phyloP scores from a whole-genome alignment of 1,284 basidiomycete genomes.

The Apiotrichum gracile region DNA sequence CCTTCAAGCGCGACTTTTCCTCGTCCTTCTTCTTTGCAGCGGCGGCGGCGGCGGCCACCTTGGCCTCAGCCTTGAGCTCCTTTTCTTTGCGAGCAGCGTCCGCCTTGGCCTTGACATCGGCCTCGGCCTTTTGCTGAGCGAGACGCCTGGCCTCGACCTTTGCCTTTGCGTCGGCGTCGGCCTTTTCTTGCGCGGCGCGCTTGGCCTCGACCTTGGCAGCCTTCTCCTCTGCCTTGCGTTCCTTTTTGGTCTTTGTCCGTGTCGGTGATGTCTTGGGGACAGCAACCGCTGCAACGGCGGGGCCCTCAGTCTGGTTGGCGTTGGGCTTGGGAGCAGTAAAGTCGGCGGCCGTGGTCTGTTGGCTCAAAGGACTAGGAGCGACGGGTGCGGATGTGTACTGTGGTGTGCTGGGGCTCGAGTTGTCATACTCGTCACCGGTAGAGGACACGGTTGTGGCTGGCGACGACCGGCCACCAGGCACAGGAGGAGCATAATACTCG shows the following conservation, averaged over 20 bases:
- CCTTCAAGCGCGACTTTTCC: conserved; percentile 18
- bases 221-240: conserved; percentile 50
- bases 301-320: not conserved
- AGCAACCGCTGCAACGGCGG: not conserved
- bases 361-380: conserved; percentile 27
- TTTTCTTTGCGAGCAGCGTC: conserved; percentile 1
- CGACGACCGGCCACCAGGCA: conserved; percentile 18
- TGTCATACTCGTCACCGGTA: conserved; percentile 1
- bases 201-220: conserved; percentile 21
- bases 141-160: conserved; percentile 14
- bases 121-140: conserved; percentile 17
- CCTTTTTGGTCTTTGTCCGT: conserved; percentile 63
- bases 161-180: conserved; percentile 9
- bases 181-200: conserved; percentile 24
- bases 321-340: conserved; percentile 2
- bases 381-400: conserved; percentile 12
- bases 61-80: not conserved
- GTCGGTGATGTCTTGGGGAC: conserved; percentile 3
- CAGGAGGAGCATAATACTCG: conserved; percentile 16
- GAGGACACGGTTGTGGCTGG: conserved; percentile 2
- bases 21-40: conserved; percentile 14
- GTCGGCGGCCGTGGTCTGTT: conserved; percentile 22
- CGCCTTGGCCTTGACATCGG: conserved; percentile 13
- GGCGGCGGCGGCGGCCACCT: not conserved
- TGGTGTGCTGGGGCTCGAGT: conserved; percentile 2